A percentile compares a stretch with the other conserved stretches of the same genome.
phyloP scores from a whole-genome alignment of 2,329 filamentous ascomycete genomes.

The Akanthomyces dipterigenus region DNA sequence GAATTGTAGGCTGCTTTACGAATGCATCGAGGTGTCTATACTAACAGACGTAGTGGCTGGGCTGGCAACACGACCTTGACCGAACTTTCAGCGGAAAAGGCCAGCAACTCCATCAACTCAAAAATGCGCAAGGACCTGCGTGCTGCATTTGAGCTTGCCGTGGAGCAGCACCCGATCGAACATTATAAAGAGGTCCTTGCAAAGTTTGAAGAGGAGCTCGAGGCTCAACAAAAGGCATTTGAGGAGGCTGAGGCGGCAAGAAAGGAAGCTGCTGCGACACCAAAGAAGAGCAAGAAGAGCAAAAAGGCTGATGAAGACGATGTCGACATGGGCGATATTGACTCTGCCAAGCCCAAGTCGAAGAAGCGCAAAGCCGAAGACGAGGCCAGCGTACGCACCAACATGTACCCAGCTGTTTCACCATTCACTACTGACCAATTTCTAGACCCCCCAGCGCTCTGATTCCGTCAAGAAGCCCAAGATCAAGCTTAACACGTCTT shows the following conservation, averaged over 20 bases:
- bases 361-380: conserved; percentile 87
- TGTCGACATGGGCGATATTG: conserved; percentile 55
- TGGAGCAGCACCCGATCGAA: conserved; percentile 68
- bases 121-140: conserved; percentile 77
- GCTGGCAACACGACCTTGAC: conserved; percentile 77
- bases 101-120: conserved; percentile 60
- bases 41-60: conserved; percentile 62
- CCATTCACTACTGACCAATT: not conserved
- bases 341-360: conserved; percentile 58
- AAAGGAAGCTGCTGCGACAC: conserved; percentile 38
- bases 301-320: conserved; percentile 46
- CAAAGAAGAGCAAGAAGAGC: conserved; percentile 13
- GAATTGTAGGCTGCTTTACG: conserved; percentile 72
- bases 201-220: conserved; percentile 59
- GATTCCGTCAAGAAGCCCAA: conserved; percentile 63
- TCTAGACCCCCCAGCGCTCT: conserved; percentile 48
- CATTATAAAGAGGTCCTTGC: conserved; percentile 78
- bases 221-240: conserved; percentile 47
- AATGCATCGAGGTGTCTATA: not conserved
- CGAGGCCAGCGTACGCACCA: conserved; percentile 43
- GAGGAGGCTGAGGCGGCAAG: conserved; percentile 28
- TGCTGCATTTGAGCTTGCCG: conserved; percentile 72
- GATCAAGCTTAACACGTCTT: conserved; percentile 58
- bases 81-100: conserved; percentile 67
- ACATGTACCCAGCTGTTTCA: not conserved